These are phyloP conservation scores for Diaporthe eres DNA, from an alignment of 2,329 filamentous ascomycete genomes.

Conservation along the genomic window DNA sequence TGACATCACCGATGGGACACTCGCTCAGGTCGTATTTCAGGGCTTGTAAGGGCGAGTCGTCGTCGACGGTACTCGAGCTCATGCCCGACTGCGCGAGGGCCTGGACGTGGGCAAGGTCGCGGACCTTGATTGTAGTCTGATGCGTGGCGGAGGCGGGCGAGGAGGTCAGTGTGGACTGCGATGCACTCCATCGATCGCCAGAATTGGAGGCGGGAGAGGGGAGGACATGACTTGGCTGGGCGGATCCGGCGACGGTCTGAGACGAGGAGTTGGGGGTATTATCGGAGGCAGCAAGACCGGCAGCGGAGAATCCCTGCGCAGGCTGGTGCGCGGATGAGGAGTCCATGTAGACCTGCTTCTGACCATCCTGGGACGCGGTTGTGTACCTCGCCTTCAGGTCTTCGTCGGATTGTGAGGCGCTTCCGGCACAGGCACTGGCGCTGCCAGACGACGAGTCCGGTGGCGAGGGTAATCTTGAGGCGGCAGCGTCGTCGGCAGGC, in stretches of 20 bases:
- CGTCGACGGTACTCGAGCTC: conserved; percentile 68
- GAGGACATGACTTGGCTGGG: conserved; percentile 45
- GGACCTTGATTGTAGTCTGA: conserved; percentile 79
- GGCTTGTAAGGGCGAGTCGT: conserved; percentile 66
- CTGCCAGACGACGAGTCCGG: conserved; percentile 64
- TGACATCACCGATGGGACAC: conserved; percentile 97
- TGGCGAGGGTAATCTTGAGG: conserved; percentile 67
- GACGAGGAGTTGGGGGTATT: conserved; percentile 51
- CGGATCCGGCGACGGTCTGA: conserved; percentile 37
- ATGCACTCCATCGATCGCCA: conserved; percentile 45
- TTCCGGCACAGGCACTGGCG: conserved; percentile 54
- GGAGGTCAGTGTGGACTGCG: conserved; percentile 45
- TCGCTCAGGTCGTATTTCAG: conserved; percentile 93
- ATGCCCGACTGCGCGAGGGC: conserved; percentile 86
- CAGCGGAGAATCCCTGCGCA: conserved; percentile 45
- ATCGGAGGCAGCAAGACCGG: conserved; percentile 40
- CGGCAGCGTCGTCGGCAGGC: conserved; percentile 51
- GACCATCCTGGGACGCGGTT: conserved; percentile 47
- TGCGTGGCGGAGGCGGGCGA: conserved; percentile 54
- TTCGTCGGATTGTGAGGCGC: conserved; percentile 34
- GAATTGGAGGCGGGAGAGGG: conserved; percentile 55
- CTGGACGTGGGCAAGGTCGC: conserved; percentile 91
- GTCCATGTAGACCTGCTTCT: conserved; percentile 44
- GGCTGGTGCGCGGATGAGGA: conserved; percentile 41
- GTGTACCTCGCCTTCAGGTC: conserved; percentile 43